Evolutionary conservation across 495 filamentous ascomycete species (phyloP), one percentile per base, ranked within the genome.

Genomic region (Acidiella bohemica): DNA sequence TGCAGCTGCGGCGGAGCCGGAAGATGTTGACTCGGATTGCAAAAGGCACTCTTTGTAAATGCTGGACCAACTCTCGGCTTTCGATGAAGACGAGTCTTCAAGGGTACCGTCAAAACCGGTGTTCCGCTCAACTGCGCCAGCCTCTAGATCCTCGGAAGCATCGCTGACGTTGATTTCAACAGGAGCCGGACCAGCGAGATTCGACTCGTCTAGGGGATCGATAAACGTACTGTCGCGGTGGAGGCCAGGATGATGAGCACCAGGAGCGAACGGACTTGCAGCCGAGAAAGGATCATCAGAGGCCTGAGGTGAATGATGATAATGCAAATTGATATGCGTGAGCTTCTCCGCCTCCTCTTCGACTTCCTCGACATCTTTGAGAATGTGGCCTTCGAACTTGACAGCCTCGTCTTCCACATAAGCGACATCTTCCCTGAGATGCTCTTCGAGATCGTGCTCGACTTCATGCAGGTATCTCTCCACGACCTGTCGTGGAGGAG

Each of bases 341-440:
- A 42, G n/a, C 20, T 33, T 36, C 21, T 34, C 45, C 13, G 39
- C 39, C 27, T 48, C 45, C 25, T 42, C 39, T 32, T 39, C 41
- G 22, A 41, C 16, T 18, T 30, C 7, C 4, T 32, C 26, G 26
- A 44, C 27, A 38, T 44, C 42, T n/a, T 37, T 13, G 5, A 25
- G 24, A 12, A 44, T 24, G 3, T 24, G 34, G 5, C 31, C 35
- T 24, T 41, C 43, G n/a, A 46, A 20, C 22, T 46, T 29, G 9
- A 30, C 36, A 5, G 36, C 36, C 30, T 46, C 29, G 13, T 41
- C 43, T 23, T 41, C 43, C 12, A 46, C 29, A 17, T 38, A 38
- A 7, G 3, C 26, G 16, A 44, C 18, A 14, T 44, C 34, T 12
- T 39, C 24, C 16, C n/a, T 7, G 2, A 44, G 23, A 13, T 8